Conservation (phyloP, 768 basidiomycete genomes). For the Podaxis pistillaris region DNA sequence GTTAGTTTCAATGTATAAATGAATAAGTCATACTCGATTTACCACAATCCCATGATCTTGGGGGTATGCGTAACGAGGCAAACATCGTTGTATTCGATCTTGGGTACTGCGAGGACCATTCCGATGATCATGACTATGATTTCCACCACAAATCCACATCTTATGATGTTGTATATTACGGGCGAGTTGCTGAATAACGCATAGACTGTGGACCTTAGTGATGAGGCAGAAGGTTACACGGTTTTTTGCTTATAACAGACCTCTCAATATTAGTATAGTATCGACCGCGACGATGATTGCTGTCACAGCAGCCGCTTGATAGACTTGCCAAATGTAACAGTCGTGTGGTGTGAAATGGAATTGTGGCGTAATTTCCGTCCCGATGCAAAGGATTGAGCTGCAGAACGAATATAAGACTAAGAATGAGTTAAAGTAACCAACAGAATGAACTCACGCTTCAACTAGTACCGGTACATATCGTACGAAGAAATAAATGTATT, state of each 20-base stretch:
- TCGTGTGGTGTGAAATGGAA: conserved; percentile 37
- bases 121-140: conserved; percentile 30
- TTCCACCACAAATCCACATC: conserved; percentile 25
- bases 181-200: conserved; percentile 30
- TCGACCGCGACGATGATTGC: conserved; percentile 32
- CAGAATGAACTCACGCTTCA: conserved; percentile 29
- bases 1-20: neutral
- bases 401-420: neutral
- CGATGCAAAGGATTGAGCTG: conserved; percentile 34
- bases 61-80: conserved; percentile 31
- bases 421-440: neutral
- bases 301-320: conserved; percentile 34
- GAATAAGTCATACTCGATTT: neutral
- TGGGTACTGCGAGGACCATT: conserved; percentile 27
- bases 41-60: conserved; percentile 30
- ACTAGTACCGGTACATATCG: conserved; percentile 37
- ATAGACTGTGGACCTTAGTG: conserved; percentile 25
- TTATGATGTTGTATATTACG: conserved; percentile 2
- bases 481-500: conserved; percentile 34
- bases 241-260: conserved; percentile 19
- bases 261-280: conserved; percentile 38
- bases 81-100: conserved; percentile 31
- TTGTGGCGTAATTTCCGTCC: conserved; percentile 32
- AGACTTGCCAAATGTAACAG: conserved; percentile 46
- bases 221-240: neutral